Evolutionary conservation across 2,329 filamentous ascomycete species (phyloP).

Genomic region (Trichophyton schoenleinii): DNA sequence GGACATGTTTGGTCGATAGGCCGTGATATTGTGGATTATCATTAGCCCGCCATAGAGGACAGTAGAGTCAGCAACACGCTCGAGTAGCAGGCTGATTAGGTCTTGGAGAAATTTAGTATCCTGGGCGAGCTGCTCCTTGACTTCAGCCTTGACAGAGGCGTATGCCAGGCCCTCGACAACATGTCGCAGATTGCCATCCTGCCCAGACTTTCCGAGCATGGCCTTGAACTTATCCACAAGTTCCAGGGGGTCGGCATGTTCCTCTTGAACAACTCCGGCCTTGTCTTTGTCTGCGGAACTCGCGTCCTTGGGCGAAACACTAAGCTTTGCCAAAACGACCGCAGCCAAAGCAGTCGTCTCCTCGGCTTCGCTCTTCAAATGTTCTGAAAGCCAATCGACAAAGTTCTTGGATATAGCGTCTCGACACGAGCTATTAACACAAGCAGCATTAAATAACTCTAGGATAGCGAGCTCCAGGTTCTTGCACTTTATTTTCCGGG

Average conservation of each 20-base stretch:
- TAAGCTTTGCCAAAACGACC: conserved; percentile 59
- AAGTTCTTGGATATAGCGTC: conserved; percentile 78
- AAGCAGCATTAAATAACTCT: conserved; percentile 83
- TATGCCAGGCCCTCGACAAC: conserved; percentile 88
- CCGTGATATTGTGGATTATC: conserved; percentile 72
- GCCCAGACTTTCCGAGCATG: conserved; percentile 28
- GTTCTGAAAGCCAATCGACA: conserved; percentile 71
- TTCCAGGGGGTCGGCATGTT: conserved; percentile 38
- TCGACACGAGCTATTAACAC: conserved; percentile 69
- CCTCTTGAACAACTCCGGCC: conserved; percentile 24
- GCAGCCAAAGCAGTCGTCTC: conserved; percentile 44
- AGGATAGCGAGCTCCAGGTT: conserved; percentile 78
- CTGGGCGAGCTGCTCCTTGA: conserved; percentile 67
- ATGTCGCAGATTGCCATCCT: conserved; percentile 50
- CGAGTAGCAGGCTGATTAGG: conserved; percentile 43
- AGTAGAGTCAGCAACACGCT: conserved; percentile 50
- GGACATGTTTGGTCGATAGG: conserved; percentile 61
- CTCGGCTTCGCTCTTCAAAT: conserved; percentile 60
- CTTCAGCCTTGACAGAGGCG: conserved; percentile 68
- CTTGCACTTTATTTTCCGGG: conserved; percentile 67
- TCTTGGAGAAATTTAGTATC: conserved; percentile 57
- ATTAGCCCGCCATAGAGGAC: conserved; percentile 75
- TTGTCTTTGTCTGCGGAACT: conserved; percentile 20
- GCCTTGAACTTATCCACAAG: conserved; percentile 44
- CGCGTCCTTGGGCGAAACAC: conserved; percentile 22